Evolutionary conservation across 192 early-diverging fungal genomes (phyloP).

Genomic region (Coemansia sp.): DNA sequence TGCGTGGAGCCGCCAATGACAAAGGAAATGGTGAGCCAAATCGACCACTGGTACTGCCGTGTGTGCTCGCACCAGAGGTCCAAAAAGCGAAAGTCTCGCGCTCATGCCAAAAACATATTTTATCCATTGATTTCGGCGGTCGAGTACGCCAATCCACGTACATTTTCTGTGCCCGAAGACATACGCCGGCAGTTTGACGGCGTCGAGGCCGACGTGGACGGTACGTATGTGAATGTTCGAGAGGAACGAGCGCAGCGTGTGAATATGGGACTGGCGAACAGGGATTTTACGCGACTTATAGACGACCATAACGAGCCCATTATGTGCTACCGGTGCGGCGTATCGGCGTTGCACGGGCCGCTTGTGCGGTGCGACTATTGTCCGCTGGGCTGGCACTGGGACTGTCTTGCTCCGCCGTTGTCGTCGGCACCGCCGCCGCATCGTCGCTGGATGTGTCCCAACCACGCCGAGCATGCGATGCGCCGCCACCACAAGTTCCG

Average conservation of each 20-base stretch:
- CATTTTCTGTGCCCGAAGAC: conserved; percentile 49
- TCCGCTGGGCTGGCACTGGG: conserved; percentile 53
- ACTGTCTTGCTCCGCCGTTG: conserved; percentile 52
- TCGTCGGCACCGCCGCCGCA: conserved; percentile 39
- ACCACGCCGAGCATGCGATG: conserved; percentile 51
- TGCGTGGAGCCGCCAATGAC: conserved; percentile 51
- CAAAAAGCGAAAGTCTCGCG: conserved; percentile 42
- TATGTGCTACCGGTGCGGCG: conserved; percentile 48
- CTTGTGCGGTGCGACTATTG: conserved; percentile 53
- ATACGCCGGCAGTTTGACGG: conserved; percentile 52
- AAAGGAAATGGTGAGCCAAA: conserved; percentile 24
- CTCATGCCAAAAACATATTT: conserved; percentile 44
- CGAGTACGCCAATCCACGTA: conserved; percentile 38
- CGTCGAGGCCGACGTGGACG: conserved; percentile 40
- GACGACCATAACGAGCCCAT: conserved; percentile 45
- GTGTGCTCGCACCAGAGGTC: conserved; percentile 28
- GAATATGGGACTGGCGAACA: conserved; percentile 21
- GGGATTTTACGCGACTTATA: conserved; percentile 41
- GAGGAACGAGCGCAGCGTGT: conserved; percentile 32
- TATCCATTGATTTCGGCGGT: conserved; percentile 40
- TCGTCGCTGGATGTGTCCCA: conserved; percentile 53
- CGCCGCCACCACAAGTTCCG: conserved; percentile 43
- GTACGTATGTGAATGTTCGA: conserved; percentile 38
- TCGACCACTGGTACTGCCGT: conserved; percentile 52
- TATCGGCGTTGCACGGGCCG: conserved; percentile 41